These are phyloP conservation scores for Immersiella caudata DNA, from an alignment of 495 filamentous ascomycete genomes.

Conservation along the genomic window DNA sequence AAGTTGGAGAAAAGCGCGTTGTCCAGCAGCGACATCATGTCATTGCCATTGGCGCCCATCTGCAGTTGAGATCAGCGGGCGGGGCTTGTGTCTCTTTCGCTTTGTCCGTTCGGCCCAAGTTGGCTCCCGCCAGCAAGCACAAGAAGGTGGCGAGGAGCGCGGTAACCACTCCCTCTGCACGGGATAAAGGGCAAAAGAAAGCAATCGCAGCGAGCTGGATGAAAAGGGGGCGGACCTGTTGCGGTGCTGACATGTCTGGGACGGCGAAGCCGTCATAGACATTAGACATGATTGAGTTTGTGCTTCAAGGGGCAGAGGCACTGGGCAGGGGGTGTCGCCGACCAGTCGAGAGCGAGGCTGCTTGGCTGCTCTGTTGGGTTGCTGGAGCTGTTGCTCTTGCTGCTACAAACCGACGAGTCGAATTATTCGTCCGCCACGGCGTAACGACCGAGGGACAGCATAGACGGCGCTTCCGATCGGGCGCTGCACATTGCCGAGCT, in stretches of 20 bases:
- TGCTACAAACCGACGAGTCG: constrained; percentile 18
- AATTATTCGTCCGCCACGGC: constrained; percentile 17
- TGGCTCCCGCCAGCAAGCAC: constrained; percentile 3
- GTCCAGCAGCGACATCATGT: constrained; percentile 48
- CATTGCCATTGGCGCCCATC: constrained; percentile 38
- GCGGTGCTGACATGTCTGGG: constrained; percentile 17
- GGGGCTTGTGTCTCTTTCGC: constrained; percentile 2
- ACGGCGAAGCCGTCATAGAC: constrained; percentile 19
- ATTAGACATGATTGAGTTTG: not conserved
- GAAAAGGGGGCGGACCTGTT: constrained; percentile 19
- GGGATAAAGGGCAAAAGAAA: not conserved
- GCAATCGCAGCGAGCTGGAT: constrained; percentile 1
- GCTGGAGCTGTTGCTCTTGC: constrained; percentile 9
- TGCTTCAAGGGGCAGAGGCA: not conserved
- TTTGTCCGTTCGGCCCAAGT: not conserved
- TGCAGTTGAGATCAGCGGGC: constrained; percentile 32
- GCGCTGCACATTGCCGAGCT: constrained; percentile 21
- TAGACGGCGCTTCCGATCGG: constrained; percentile 16
- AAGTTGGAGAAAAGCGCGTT: constrained; percentile 39
- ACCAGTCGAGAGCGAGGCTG: not conserved
- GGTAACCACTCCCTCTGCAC: not conserved
- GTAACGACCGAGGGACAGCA: constrained; percentile 21
- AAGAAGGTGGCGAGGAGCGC: not conserved
- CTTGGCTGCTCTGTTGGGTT: not conserved
- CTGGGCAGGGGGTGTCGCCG: not conserved